Base-by-base conservation (phyloP, 2,329 filamentous ascomycete species). In the Epichloe amarillans region DNA sequence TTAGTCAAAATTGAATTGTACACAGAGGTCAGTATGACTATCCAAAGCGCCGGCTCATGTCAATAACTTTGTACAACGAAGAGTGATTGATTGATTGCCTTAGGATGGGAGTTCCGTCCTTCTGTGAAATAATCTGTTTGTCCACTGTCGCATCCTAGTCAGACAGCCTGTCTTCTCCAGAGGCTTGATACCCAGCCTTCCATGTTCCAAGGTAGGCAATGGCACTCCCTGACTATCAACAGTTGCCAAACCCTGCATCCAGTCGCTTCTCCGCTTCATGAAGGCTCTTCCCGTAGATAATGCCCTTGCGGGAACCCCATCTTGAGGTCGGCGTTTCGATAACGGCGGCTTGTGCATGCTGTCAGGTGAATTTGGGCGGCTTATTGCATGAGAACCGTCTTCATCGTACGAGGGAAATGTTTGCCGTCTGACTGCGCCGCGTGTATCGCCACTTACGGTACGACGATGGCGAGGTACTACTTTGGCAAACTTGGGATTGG, bases 401-500 rank as follows among this genome's bases (percentile, higher is more conserved):
- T 42, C 50, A 19, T 51, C 50, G 21, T 52, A 55, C 5, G 47
- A 50, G 5, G 55, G 46, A 1, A 53, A 54, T 7, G 51, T 58
- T 54, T 52, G 56, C 39, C 50, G 47, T 15, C 55, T 53, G 21
- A 37, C 39, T 3, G 52, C 43, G 35, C 23, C 39, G 26, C 30
- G 15, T 17, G 35, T 21, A 7, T 51, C 53, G 15, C 17, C 33
- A 23, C 45, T 58, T 11, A 57, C 49, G 21, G 54, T 57, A 17
- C 63, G 60, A 48, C 60, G 55, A 41, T 61, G 60, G 2, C 58
- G 54, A 14, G 60, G 55, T 1, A 52, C 42, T 5, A 56, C 50
- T 14, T 57, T 58, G 4, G 63, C 54, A 48, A 58, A 52, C 52
- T 62, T 65, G 21, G 62, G 62, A 12, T 60, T 60, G 14, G 58